Evolutionary conservation across 495 filamentous ascomycete genomes (phyloP), one percentile per base, ranked within the genome.

Genomic region (Gamarada debralockiae): DNA sequence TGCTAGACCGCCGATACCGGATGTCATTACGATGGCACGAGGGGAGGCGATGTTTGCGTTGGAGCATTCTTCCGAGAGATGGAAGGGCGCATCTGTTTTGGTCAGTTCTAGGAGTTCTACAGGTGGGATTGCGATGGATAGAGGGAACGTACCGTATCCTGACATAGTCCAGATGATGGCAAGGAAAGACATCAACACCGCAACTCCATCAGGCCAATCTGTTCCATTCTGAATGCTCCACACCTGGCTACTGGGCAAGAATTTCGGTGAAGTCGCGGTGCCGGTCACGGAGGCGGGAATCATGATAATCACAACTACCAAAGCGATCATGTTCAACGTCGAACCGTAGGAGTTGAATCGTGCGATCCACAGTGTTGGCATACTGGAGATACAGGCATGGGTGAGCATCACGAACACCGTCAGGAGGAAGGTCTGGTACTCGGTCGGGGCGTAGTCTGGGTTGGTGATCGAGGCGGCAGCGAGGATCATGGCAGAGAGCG

Each of bases 141-240:
- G 18, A 22, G 13, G 18, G 4, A 14, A 3, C 40, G 7, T 43
- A 43, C 40, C 57, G 37, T 57, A 61, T 20, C 58, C 70, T 23
- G 61, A 67, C 72, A 76, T 75, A 0, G 74, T 76, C 75, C 75
- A 78, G 48, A 77, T 81, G 38, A 82, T 79, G 1, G 75, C 74
- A 17, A 91, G 75, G 64, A 91, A 91, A 44, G 82, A 84, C 87
- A 91, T 90, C 13, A 90, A 69, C 2, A 90, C 74, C 0, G 85
- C 80, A 37, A 91, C 68, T 22, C 87, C 87, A 41, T 82, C 75
- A 0, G 87, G 86, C 62, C 78, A 91, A 50, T 84, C 80, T 1
- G 86, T 90, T 23, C 80, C 74, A 47, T 83, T 81, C 51, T 82
- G 80, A 53, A 91, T 86, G 3, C 72, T 72, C 87, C 86, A 91